Percentiles rank a stretch among this genome's conserved stretches.
Conservation (phyloP, 345 rosid species). For the Lenwebbia sp. region DNA sequence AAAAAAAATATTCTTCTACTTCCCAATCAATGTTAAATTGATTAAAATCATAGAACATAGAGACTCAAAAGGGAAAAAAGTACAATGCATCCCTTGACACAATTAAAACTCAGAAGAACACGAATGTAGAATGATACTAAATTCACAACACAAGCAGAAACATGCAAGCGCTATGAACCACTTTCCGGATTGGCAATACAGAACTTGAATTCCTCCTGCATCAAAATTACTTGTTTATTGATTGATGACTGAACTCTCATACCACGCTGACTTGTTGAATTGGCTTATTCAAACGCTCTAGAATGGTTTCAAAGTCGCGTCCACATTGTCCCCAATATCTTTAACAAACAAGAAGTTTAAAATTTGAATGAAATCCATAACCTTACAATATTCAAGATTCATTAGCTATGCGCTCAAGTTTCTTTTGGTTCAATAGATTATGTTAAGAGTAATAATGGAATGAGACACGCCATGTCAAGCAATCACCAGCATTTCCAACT, state of each 20-base stretch:
- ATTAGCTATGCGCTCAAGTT: no score
- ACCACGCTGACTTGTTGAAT: not conserved
- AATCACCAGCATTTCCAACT: not conserved
- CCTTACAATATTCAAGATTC: no score
- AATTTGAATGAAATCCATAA: not conserved
- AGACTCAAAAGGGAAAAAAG: not conserved
- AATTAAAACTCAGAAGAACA: not conserved
- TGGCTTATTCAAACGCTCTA: not conserved
- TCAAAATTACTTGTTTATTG: no score
- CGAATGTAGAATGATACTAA: rapidly evolving
- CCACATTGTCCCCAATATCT: not conserved
- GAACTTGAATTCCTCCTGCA: not conserved
- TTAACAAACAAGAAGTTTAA: no score
- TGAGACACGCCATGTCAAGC: not conserved
- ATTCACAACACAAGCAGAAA: not conserved
- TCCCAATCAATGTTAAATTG: not conserved
- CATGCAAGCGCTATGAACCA: not conserved
- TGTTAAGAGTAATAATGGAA: not conserved
- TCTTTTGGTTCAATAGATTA: not conserved
- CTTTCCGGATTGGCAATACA: no score
- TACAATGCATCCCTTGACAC: not conserved
- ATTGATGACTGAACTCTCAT: not conserved
- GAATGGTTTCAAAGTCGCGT: not conserved
- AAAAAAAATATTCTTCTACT: not conserved
- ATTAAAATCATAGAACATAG: not conserved